Percentiles rank a stretch among this genome's conserved stretches.
Conservation (phyloP, 805 yeast species). For the Ogataea pini region DNA sequence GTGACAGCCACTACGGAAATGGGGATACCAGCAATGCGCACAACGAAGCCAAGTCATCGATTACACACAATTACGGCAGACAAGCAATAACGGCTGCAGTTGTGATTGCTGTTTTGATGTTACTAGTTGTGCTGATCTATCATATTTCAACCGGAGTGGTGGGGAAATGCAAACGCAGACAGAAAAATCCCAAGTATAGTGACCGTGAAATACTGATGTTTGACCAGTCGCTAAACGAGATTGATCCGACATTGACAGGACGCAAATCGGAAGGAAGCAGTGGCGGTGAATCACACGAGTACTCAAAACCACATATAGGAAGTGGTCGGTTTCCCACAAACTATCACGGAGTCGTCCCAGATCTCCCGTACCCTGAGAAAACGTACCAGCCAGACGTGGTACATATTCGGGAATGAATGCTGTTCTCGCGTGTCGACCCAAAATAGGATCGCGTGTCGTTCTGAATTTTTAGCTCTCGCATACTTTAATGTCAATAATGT, state of each 20-base stretch:
- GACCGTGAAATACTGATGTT: conserved; percentile 11
- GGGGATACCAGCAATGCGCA: not conserved
- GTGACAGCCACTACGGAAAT: not conserved
- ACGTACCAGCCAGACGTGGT: conserved; percentile 4
- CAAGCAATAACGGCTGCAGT: not conserved
- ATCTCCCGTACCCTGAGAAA: conserved; percentile 3
- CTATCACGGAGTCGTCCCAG: not conserved
- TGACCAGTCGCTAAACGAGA: conserved; percentile 7
- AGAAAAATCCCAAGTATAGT: conserved; percentile 9
- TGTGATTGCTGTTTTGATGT: conserved; percentile 12
- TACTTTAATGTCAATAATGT: not conserved
- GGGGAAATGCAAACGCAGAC: not conserved
- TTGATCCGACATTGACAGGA: conserved; percentile 15
- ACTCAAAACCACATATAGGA: not conserved
- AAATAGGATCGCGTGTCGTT: not conserved
- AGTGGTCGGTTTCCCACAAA: conserved; percentile 4
- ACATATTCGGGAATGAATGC: not conserved
- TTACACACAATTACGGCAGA: not conserved
- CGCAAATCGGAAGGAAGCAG: not conserved
- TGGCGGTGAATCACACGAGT: not conserved
- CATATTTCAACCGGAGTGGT: conserved; percentile 4
- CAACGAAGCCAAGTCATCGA: not conserved
- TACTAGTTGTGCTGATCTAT: conserved; percentile 11
- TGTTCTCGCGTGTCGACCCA: not conserved
- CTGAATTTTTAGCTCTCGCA: not conserved